Evolutionary conservation across 2,329 filamentous ascomycete genomes (phyloP), one percentile per base, ranked within the genome.

Genomic region (Colletotrichum salicis): DNA sequence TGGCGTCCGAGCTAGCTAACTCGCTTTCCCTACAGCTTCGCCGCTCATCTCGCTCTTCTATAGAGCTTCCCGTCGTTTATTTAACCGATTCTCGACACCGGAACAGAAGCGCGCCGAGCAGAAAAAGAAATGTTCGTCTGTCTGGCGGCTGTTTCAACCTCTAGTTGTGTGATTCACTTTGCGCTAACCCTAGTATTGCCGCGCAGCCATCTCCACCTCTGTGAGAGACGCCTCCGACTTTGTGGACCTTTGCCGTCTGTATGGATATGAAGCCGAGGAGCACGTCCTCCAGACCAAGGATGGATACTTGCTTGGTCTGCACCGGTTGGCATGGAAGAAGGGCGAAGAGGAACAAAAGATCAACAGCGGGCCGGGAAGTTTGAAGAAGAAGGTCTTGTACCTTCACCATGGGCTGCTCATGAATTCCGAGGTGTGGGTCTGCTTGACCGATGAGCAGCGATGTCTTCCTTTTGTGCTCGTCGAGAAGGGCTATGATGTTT

Each of bases 401-500:
- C 85, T 99, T 74, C 96, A 99, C 79, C 96, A 99, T 82, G 96
- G 96, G 10, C 87, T 99, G 70, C 89, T 99, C 79, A 99, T 99
- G 96, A 98, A 98, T 82, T 97, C 95, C 77, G 96, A 99, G 82
- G 96, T 99, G 41, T 99, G 96, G 96, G 94, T 98, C 10, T 97
- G 94, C 79, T 84, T 96, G 79, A 97, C 96, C 0, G 94, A 98
- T 75, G 91, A 92, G 76, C 89, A 97, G 81, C 89, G 95, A 76
- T 96, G 93, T 76, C 85, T 99, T 51, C 94, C 96, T 0, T 98
- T 99, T 79, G 89, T 93, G 75, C 86, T 99, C 55, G 94, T 97
- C 0, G 94, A 98, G 78, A 89, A 90, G 77, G 96, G 96, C 3
- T 99, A 97, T 77, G 96, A 99, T 84, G 96, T 98, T 75, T 99